These are phyloP conservation scores for Verticillium nonalfalfae DNA, from an alignment of 2,329 filamentous ascomycete genomes.

Conservation along the genomic window DNA sequence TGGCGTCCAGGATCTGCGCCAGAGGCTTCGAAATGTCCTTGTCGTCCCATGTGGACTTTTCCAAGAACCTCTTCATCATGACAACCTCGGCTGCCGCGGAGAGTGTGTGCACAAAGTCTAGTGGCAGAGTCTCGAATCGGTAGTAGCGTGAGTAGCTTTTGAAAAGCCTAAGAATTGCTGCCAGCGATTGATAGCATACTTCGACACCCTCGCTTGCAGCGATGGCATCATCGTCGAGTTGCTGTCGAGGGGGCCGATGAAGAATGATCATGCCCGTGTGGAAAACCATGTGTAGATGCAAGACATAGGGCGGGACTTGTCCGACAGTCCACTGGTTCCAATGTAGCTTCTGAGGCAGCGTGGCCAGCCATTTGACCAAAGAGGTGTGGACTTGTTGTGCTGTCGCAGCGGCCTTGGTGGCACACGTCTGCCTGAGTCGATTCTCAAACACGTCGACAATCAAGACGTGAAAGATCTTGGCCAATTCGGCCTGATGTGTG, in stretches of 20 bases:
- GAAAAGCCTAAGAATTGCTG: conserved; percentile 36
- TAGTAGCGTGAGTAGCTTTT: conserved; percentile 36
- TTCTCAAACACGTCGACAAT: conserved; percentile 46
- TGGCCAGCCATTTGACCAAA: conserved; percentile 38
- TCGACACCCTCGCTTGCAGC: conserved; percentile 37
- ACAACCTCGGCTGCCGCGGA: conserved; percentile 39
- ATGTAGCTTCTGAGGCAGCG: conserved; percentile 37
- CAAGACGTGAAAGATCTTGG: conserved; percentile 41
- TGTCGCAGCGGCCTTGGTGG: conserved; percentile 31
- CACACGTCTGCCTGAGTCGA: conserved; percentile 30
- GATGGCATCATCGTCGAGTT: conserved; percentile 31
- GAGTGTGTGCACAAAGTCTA: conserved; percentile 42
- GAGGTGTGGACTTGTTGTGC: conserved; percentile 38
- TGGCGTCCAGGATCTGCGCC: conserved; percentile 39
- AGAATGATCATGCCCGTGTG: conserved; percentile 46
- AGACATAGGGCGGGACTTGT: conserved; percentile 35
- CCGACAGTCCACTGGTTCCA: conserved; percentile 46
- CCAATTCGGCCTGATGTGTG: conserved; percentile 39
- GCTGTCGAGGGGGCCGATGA: conserved; percentile 38
- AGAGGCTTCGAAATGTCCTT: conserved; percentile 42
- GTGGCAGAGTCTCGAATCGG: conserved; percentile 32
- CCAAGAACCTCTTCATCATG: conserved; percentile 37
- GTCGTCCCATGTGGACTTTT: conserved; percentile 31
- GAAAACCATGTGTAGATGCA: conserved; percentile 43
- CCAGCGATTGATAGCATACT: conserved; percentile 42